Base-by-base conservation (phyloP, 306 rosid species). In the Cicer yamashitae region DNA sequence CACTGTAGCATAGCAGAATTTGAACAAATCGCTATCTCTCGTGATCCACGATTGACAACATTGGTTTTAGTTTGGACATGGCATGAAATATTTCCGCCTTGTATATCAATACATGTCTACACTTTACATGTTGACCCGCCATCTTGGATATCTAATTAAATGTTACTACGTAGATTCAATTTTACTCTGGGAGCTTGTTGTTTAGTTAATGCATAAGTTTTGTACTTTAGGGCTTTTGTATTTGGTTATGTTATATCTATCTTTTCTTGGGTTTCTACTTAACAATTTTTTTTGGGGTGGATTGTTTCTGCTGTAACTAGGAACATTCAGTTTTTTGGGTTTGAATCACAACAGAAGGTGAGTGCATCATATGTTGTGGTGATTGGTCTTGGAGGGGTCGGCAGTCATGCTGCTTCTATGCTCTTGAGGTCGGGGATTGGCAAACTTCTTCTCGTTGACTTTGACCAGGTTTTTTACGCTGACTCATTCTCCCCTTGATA, bases 321-420 rank as follows among this genome's bases (percentile, higher is more conserved):
- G 94, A 94, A 94, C 82, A 85, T 90, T 81, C 98, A 91, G 82
- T 91, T 94, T 84, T 90, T 91, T 73, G 97, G 97, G 73, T 79
- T 79, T 59, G 88, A 90, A 73, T 83, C 98, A 68, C 94, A 94
- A 77, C 84, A 84, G 71, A 90, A 88, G 79, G 97, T 94, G 84
- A 88, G 83, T 71, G 85, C 87, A 77, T 90, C 98, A 6, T 91
- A 91, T 84, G 94, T 91, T 73, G 97, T 94, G 82, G 91, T 94
- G 71, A 90, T 94, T 86, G 98, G 98, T 80, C 97, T 94, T 82
- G 98, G 98, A 81, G 97, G 98, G 77, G 96, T 94, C 15, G 97
- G 97, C 77, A 94, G 98, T 83, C 96, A 94, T 81, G 98, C 98
- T 62, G 97, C 98, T 48, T 66, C 89, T 70, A 88, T 94, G 98